Evolutionary conservation across 2,329 filamentous ascomycete species (phyloP).

Genomic region (Alternaria dauci): DNA sequence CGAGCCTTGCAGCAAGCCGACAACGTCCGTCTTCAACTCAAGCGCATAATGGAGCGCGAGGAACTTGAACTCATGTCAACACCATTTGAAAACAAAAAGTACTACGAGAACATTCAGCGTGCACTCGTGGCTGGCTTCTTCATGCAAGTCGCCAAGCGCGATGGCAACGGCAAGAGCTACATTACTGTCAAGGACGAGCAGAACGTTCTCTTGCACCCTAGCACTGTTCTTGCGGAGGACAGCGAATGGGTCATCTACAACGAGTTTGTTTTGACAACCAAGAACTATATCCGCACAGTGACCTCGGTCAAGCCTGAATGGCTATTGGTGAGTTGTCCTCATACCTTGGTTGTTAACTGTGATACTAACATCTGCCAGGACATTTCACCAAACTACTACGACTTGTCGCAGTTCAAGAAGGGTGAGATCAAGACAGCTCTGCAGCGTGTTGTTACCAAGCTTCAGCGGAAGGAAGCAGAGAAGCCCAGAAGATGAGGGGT

Average conservation of each 20-base stretch:
- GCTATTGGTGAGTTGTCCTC: slow-evolving; percentile 73
- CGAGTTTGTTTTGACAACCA: slow-evolving; percentile 96
- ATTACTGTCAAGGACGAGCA: slow-evolving; percentile 97
- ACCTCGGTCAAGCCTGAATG: slow-evolving; percentile 93
- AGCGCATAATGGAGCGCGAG: slow-evolving; percentile 95
- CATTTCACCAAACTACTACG: slow-evolving; percentile 92
- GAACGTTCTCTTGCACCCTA: slow-evolving; percentile 90
- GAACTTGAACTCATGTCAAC: slow-evolving; percentile 87
- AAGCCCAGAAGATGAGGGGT: slow-evolving; percentile 21
- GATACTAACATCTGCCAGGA: slow-evolving; percentile 64
- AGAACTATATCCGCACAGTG: slow-evolving; percentile 97
- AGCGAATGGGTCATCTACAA: slow-evolving; percentile 98
- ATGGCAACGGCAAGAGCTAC: slow-evolving; percentile 87
- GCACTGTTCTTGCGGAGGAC: slow-evolving; percentile 85
- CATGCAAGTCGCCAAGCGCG: slow-evolving; percentile 98
- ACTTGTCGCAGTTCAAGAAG: slow-evolving; percentile 80
- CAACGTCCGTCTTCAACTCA: slow-evolving; percentile 89
- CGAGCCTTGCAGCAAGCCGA: slow-evolving; percentile 91
- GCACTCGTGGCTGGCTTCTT: slow-evolving; percentile 96
- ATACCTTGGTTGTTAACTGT: background rate
- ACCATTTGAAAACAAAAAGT: slow-evolving; percentile 92
- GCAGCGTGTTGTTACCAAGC: slow-evolving; percentile 62
- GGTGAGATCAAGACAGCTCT: slow-evolving; percentile 81
- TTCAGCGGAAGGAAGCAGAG: slow-evolving; percentile 60
- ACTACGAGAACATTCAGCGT: slow-evolving; percentile 96